These are phyloP conservation scores for Cucumis hystrix DNA, from an alignment of 306 rosid genomes.

Conservation along the genomic window DNA sequence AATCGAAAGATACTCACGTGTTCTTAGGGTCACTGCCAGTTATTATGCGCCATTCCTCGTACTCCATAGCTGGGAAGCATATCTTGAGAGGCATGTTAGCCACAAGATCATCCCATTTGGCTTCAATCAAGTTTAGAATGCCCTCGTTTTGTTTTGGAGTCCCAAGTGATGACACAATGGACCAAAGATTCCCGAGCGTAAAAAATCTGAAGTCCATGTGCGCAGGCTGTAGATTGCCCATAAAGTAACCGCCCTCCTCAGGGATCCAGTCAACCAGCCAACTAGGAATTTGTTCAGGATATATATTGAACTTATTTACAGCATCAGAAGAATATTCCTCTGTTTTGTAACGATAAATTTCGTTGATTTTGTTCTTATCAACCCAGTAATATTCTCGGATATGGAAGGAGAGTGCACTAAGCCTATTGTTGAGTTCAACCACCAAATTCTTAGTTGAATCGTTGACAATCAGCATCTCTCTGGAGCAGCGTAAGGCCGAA, in stretches of 20 bases:
- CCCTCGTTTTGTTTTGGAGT: slow-evolving; percentile 50
- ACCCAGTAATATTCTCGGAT: slow-evolving; percentile 92
- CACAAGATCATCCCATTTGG: slow-evolving; percentile 85
- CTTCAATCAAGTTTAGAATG: slow-evolving; percentile 62
- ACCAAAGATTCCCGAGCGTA: slow-evolving; percentile 85
- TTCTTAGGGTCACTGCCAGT: slow-evolving; percentile 95
- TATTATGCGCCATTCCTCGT: slow-evolving; percentile 81
- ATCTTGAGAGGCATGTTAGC: slow-evolving; percentile 86
- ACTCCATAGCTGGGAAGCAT: slow-evolving; percentile 75
- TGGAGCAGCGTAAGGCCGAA: slow-evolving; percentile 69
- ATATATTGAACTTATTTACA: slow-evolving; percentile 83
- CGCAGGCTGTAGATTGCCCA: slow-evolving; percentile 88
- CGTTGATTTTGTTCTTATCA: slow-evolving; percentile 71
- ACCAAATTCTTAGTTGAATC: slow-evolving; percentile 59
- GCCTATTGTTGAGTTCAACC: slow-evolving; percentile 67
- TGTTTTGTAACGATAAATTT: slow-evolving; percentile 85
- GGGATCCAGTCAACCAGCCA: slow-evolving; percentile 95
- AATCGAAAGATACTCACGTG: slow-evolving; percentile 40
- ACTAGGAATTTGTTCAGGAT: slow-evolving; percentile 92
- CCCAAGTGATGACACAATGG: slow-evolving; percentile 76
- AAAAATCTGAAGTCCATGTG: slow-evolving; percentile 96
- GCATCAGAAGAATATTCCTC: slow-evolving; percentile 92
- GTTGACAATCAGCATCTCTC: slow-evolving; percentile 73
- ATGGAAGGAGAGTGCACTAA: slow-evolving; percentile 84
- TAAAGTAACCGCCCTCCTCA: slow-evolving; percentile 81